Evolutionary conservation across 306 rosid genomes (phyloP), one percentile per base, ranked within the genome.

Genomic region (Trichosanthes truncata): DNA sequence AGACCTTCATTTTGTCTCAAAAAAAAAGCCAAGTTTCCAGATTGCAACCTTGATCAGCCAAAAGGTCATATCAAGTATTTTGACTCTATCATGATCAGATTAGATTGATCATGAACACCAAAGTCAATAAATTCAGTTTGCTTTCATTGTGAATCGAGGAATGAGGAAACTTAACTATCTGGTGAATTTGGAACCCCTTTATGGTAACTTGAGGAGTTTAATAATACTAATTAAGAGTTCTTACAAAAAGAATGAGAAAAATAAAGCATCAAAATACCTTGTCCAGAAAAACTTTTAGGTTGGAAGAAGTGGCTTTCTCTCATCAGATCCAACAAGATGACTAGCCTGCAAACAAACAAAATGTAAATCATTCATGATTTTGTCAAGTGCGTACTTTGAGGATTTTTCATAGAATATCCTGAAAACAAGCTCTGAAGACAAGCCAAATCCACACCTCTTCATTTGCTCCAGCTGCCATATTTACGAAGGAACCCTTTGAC

Each of bases 381-480:
- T 20, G 14, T 2, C 17, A n/a, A 40, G 51, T 68, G 74, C 45
- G 51, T 68, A 25, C 6, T 74, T 25, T 7, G 29, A 20, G 46
- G 5, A 4, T 51, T 74, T 74, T 49, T 49, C 62, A 15, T 66
- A 69, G 76, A 40, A 29, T 51, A 45, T 25, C 49, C 26, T 66
- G n/a, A 51, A 26, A 63, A 38, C 40, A 53, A 79, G 33, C 25
- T 62, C 72, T 13, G 57, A 82, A 82, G 83, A 57, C 60, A 74
- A 71, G 83, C 51, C 14, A 65, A 73, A 57, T 65, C 35, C 63
- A 41, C 68, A 96, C 99, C 95, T 96, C 99, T 65, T 96, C 99
- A 84, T 85, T 96, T 80, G 98, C 99, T 85, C 98, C 99, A 31
- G 97, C 98, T 77, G 99, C 86, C 84, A 96, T 96, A 85, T 91